Evolutionary conservation across 2,329 filamentous ascomycete genomes (phyloP).

Genomic region (Talaromyces pinophilus): DNA sequence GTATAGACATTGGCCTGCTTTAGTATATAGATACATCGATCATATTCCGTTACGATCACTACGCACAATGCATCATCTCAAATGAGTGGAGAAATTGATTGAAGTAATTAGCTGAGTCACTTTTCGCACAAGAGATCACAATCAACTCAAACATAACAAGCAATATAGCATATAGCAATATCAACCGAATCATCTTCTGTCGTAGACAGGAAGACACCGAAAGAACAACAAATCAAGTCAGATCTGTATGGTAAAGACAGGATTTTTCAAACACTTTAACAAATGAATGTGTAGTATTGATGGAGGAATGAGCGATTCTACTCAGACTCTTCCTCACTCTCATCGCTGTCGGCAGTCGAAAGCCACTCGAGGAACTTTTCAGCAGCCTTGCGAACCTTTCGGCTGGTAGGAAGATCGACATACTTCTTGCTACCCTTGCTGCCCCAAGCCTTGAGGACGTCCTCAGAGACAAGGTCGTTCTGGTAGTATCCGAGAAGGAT

Average conservation of each 20-base stretch:
- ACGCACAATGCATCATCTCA: neutral
- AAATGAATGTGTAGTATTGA: conserved; percentile 1
- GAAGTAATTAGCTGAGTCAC: neutral
- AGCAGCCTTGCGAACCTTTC: conserved; percentile 93
- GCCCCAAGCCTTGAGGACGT: conserved; percentile 87
- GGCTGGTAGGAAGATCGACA: conserved; percentile 82
- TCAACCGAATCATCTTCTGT: neutral
- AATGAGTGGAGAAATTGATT: conserved; percentile 14
- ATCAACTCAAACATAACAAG: conserved; percentile 9
- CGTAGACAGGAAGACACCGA: neutral
- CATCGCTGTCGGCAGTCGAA: conserved; percentile 75
- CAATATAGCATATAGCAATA: conserved; percentile 11
- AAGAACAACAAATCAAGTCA: conserved; percentile 3
- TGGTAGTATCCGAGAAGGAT: conserved; percentile 90
- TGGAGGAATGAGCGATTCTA: conserved; percentile 15
- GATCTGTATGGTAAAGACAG: neutral
- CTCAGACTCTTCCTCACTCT: conserved; percentile 66
- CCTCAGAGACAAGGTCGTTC: conserved; percentile 83
- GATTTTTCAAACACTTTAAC: neutral
- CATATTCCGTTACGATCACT: no score
- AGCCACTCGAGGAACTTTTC: conserved; percentile 96
- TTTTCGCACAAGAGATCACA: conserved; percentile 1
- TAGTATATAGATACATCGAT: neutral
- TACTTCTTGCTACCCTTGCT: conserved; percentile 98
- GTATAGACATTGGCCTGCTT: conserved; percentile 14